These are phyloP conservation scores for Pestalotiopsis sp. DNA, from an alignment of 2,329 filamentous ascomycete species.

Conservation along the genomic window DNA sequence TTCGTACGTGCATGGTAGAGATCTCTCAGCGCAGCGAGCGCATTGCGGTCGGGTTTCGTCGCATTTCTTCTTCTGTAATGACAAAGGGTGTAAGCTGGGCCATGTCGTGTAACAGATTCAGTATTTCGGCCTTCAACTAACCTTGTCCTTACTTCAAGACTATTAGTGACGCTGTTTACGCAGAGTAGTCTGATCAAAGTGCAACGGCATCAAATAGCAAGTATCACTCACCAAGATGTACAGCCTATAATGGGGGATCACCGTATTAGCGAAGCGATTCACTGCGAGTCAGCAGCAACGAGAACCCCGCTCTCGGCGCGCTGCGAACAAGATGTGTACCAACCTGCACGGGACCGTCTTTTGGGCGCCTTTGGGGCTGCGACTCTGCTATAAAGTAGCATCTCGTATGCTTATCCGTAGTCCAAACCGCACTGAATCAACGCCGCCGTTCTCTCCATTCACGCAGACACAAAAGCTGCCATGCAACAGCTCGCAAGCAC, in stretches of 20 bases:
- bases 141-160: conserved; percentile 54
- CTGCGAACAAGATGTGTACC: conserved; percentile 29
- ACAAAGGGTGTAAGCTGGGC: conserved; percentile 14
- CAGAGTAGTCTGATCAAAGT: conserved; percentile 17
- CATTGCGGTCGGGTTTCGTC: conserved; percentile 55
- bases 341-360: conserved; percentile 61
- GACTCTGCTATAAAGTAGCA: conserved; percentile 62
- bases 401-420: conserved; percentile 30
- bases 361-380: conserved; percentile 62
- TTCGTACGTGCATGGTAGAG: conserved; percentile 53
- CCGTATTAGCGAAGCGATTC: background rate
- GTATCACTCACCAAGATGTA: conserved; percentile 49
- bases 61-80: conserved; percentile 58
- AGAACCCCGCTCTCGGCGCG: background rate
- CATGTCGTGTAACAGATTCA: background rate
- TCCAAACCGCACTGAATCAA: background rate
- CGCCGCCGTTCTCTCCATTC: conserved; percentile 1
- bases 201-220: conserved; percentile 15
- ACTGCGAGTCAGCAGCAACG: background rate
- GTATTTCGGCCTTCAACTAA: conserved; percentile 31
- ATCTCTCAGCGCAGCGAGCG: conserved; percentile 51
- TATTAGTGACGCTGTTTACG: conserved; percentile 11
- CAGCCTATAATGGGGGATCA: conserved; percentile 42
- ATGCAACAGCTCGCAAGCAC: background rate
- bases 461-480: background rate